Percentiles rank a stretch among this genome's conserved stretches.
Evolutionary conservation across 306 rosid species (phyloP).

Genomic region (Ceratonia siliqua): DNA sequence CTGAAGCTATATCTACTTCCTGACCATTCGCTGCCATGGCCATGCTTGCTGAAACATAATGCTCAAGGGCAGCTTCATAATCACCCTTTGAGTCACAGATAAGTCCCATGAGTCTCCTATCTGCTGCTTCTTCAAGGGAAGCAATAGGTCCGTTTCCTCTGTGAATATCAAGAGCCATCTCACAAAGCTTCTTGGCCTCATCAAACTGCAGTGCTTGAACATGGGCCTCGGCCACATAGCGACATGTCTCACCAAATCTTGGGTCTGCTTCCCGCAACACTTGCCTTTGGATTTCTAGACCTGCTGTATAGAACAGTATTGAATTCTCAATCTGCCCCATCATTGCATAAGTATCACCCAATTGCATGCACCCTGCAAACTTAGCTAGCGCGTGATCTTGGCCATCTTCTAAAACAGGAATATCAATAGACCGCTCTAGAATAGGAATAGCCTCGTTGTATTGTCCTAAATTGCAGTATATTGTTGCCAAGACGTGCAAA

Average conservation of each 20-base stretch:
- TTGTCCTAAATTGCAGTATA: conserved; percentile 69
- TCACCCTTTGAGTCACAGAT: conserved; percentile 85
- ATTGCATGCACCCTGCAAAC: conserved; percentile 92
- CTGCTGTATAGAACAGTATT: conserved; percentile 67
- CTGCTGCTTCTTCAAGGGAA: conserved; percentile 80
- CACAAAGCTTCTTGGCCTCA: conserved; percentile 81
- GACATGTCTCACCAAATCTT: conserved; percentile 71
- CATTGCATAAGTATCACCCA: conserved; percentile 89
- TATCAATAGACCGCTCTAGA: conserved; percentile 81
- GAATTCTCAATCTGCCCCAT: conserved; percentile 84
- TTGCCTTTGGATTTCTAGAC: conserved; percentile 78
- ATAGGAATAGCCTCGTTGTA: conserved; percentile 66
- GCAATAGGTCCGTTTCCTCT: conserved; percentile 55
- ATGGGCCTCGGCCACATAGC: conserved; percentile 86
- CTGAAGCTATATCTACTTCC: conserved; percentile 63
- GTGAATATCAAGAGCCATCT: conserved; percentile 74
- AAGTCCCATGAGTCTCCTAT: conserved; percentile 84
- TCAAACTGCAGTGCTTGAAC: conserved; percentile 83
- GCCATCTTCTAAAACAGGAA: conserved; percentile 75
- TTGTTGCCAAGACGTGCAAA: conserved; percentile 78
- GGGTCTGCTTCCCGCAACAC: conserved; percentile 73
- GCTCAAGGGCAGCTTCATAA: conserved; percentile 80
- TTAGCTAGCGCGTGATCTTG: conserved; percentile 73
- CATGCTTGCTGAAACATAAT: conserved; percentile 80
- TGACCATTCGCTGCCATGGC: conserved; percentile 68